Evolutionary conservation across 768 basidiomycete species (phyloP).

Genomic region (Cyathus striatus): DNA sequence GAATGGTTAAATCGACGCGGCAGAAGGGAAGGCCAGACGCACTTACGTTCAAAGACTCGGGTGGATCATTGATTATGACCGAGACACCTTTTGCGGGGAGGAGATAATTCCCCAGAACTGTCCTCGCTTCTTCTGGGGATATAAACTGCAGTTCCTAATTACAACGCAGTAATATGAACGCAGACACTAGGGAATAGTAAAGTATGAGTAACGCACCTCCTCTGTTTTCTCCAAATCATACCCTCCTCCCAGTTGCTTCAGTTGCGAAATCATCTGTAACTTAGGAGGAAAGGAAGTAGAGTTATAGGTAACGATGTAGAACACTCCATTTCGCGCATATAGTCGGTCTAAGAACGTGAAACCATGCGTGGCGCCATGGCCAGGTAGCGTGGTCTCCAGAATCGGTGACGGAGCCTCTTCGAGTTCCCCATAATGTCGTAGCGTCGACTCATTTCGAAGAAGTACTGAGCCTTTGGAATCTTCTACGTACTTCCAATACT

Average conservation of each 20-base stretch:
- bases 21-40: conserved; percentile 5
- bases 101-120: conserved; percentile 8
- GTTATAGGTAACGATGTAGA: conserved; percentile 49
- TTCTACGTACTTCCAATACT: no score
- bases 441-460: no score
- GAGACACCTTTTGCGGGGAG: conserved; percentile 11
- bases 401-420: no score
- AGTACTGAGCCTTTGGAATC: no score
- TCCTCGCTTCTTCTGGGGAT: conserved; percentile 8
- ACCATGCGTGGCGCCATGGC: no score
- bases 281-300: conserved; percentile 35
- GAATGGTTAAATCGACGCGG: background rate
- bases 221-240: conserved; percentile 17
- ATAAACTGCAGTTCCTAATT: conserved; percentile 15
- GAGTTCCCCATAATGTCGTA: no score
- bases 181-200: background rate
- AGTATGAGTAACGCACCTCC: conserved; percentile 9
- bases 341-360: conserved; percentile 70
- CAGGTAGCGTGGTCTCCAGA: no score
- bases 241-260: conserved; percentile 10
- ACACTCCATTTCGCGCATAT: conserved; percentile 67
- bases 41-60: conserved; percentile 8
- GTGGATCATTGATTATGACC: conserved; percentile 13
- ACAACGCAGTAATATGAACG: background rate
- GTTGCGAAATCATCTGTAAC: conserved; percentile 31